phyloP scores from a whole-genome alignment of 192 early-diverging fungal species.

The Oehlia diaphana region DNA sequence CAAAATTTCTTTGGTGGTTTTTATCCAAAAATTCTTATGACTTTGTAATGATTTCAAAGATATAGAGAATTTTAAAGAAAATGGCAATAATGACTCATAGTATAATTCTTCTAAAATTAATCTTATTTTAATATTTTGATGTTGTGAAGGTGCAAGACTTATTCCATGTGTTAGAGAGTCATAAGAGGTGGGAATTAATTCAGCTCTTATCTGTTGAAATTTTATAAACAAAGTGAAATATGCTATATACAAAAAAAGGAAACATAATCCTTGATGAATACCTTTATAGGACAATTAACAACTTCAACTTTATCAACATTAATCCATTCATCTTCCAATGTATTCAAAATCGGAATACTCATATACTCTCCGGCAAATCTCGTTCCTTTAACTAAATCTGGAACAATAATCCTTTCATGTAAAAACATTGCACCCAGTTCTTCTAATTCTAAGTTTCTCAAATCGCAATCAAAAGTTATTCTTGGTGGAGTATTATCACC shows the following conservation, averaged over 20 bases:
- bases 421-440: conserved; percentile 27
- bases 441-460: neutral
- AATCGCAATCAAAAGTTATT: conserved; percentile 29
- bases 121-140: conserved; percentile 24
- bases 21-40: neutral
- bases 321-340: conserved; percentile 23
- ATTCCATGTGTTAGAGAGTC: neutral
- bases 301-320: conserved; percentile 25
- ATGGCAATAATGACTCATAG: neutral
- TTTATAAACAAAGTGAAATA: neutral
- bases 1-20: conserved; percentile 6
- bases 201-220: neutral
- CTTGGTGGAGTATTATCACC: conserved; percentile 51
- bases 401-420: conserved; percentile 16
- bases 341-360: conserved; percentile 38
- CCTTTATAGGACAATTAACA: conserved; percentile 7
- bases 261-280: neutral
- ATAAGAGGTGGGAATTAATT: neutral
- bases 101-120: neutral
- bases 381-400: conserved; percentile 33
- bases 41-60: neutral
- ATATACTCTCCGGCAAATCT: conserved; percentile 38
- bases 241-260: neutral
- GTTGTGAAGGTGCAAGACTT: conserved; percentile 24
- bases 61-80: neutral